phyloP scores from a whole-genome alignment of 345 rosid genomes.

The Erucastrum elatum region DNA sequence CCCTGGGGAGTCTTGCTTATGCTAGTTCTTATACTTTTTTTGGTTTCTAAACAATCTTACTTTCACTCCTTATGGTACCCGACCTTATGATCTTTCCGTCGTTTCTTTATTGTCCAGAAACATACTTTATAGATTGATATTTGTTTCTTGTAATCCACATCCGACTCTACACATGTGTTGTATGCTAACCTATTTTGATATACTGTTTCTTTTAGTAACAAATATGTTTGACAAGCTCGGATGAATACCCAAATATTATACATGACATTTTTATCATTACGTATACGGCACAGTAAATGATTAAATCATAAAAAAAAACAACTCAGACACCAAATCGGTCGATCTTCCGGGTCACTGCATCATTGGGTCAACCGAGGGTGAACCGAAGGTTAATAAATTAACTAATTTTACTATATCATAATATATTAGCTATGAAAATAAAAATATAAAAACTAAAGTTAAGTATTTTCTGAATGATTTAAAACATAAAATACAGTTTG shows the following conservation, averaged over 20 bases:
- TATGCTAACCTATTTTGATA: background rate
- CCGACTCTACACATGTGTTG: background rate
- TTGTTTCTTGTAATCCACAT: constrained; percentile 5
- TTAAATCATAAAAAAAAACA: background rate
- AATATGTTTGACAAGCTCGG: background rate
- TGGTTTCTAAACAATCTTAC: constrained; percentile 66
- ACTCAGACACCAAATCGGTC: too few relatives aligned
- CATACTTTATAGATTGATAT: background rate
- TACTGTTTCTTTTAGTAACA: background rate
- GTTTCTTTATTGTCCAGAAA: background rate
- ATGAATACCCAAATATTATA: background rate
- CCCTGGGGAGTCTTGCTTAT: constrained; percentile 61
- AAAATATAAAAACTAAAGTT: too few relatives aligned
- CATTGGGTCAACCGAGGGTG: too few relatives aligned
- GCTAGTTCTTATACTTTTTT: constrained; percentile 52
- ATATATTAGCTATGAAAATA: too few relatives aligned
- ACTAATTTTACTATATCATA: too few relatives aligned
- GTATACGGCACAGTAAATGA: background rate
- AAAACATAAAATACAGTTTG: too few relatives aligned
- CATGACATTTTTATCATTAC: background rate
- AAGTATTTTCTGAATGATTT: too few relatives aligned
- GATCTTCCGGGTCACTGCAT: too few relatives aligned
- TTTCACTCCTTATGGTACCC: constrained; percentile 66
- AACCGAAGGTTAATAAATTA: too few relatives aligned
- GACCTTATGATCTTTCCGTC: constrained; percentile 30